Percentiles rank a stretch among this genome's conserved stretches.
Evolutionary conservation across 768 basidiomycete genomes (phyloP).

Genomic region (Auriscalpium vulgare): DNA sequence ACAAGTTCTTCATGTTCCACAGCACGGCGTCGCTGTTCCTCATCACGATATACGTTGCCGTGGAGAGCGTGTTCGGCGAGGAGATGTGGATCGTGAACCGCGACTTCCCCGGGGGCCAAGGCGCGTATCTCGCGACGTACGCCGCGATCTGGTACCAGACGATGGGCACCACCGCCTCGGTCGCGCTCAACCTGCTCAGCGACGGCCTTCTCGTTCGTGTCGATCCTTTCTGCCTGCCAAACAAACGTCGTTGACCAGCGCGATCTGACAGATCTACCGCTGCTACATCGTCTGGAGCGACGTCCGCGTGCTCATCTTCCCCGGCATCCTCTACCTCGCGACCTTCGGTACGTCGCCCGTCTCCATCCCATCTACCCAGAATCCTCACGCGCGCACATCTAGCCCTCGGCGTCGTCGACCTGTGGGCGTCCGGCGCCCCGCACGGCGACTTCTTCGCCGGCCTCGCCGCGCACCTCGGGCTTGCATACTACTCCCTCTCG

Average conservation of each 20-base stretch:
- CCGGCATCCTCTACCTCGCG: slow-evolving; percentile 9
- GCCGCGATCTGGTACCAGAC: slow-evolving; percentile 24
- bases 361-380: not conserved
- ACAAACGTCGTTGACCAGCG: no score
- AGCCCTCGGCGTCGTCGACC: slow-evolving; percentile 10
- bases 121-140: slow-evolving; percentile 24
- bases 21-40: slow-evolving; percentile 22
- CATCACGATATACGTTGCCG: slow-evolving; percentile 25
- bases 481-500: slow-evolving; percentile 1
- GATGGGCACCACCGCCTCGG: slow-evolving; percentile 12
- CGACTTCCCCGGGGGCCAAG: slow-evolving; percentile 27
- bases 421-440: slow-evolving; percentile 6
- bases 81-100: slow-evolving; percentile 29
- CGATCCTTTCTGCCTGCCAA: not conserved
- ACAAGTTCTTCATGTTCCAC: slow-evolving; percentile 18
- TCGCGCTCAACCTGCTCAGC: slow-evolving; percentile 26
- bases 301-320: slow-evolving; percentile 7
- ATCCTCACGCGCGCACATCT: not conserved
- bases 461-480: not conserved
- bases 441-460: slow-evolving; percentile 6
- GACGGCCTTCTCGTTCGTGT: slow-evolving; percentile 31
- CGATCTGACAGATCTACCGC: slow-evolving; percentile 27
- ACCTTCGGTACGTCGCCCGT: not conserved
- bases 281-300: slow-evolving; percentile 26
- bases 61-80: slow-evolving; percentile 24